Conservation (phyloP, 176 grass and related monocot species). For the Elaeis guineensis region DNA sequence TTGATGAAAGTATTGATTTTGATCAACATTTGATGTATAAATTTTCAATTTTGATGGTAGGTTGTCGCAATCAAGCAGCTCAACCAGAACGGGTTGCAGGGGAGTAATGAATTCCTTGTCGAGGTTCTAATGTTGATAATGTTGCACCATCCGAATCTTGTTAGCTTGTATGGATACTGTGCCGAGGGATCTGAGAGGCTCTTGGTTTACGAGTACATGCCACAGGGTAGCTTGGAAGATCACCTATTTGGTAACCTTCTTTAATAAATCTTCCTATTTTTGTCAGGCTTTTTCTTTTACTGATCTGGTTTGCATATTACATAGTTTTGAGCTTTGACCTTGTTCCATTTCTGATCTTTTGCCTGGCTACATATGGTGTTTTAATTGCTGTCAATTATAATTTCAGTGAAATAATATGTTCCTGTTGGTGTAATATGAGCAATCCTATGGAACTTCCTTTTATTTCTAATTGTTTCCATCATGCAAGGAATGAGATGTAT, state of each 20-base stretch:
- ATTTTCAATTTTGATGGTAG: conserved; percentile 24
- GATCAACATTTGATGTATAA: background rate
- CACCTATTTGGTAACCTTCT: conserved; percentile 66
- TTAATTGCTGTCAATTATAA: too few relatives aligned
- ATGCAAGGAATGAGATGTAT: too few relatives aligned
- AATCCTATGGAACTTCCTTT: too few relatives aligned
- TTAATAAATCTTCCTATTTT: background rate
- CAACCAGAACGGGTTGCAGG: conserved; percentile 52
- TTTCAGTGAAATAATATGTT: too few relatives aligned
- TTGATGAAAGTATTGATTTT: conserved; percentile 6
- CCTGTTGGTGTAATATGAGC: too few relatives aligned
- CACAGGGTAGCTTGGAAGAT: conserved; percentile 76
- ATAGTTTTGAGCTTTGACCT: too few relatives aligned
- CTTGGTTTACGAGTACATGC: conserved; percentile 93
- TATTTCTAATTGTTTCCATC: too few relatives aligned
- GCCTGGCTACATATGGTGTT: too few relatives aligned
- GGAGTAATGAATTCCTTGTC: conserved; percentile 82
- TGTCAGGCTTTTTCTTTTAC: too few relatives aligned
- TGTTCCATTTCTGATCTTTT: too few relatives aligned
- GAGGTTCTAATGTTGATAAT: conserved; percentile 88
- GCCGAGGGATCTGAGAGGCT: conserved; percentile 89
- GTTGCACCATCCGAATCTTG: conserved; percentile 69
- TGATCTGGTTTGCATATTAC: too few relatives aligned
- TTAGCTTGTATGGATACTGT: conserved; percentile 73
- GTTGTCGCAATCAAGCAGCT: conserved; percentile 92